Evolutionary conservation across 306 rosid species (phyloP), one percentile per base, ranked within the genome.

Genomic region (Glycine soja): DNA sequence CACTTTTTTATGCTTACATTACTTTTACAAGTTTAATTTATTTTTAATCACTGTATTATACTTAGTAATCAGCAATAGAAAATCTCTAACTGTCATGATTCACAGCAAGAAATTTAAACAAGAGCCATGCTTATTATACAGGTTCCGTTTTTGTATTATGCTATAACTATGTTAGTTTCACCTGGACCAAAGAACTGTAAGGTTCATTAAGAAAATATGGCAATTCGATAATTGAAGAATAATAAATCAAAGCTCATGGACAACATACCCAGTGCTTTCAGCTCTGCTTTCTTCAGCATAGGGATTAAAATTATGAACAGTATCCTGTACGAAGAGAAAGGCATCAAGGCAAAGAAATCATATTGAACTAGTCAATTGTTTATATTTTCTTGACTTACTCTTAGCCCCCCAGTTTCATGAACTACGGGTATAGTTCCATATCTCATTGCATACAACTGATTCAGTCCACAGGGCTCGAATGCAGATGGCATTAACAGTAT

Each of bases 391-490:
- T 80, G 83, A 89, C 97, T 86, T 88, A 94, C 98, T 87, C 91
- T 87, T 51, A 94, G 94, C 67, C 98, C 98, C 68, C 98, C 98
- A n/a, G 98, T 94, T 51, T 84, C 82, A 79, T 94, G 98, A 87
- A 92, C 98, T 43, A 94, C 98, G 0, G 98, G 98, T 82, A 94
- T 72, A 66, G 97, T 92, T 86, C 98, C 98, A 75, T 94, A 94
- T 92, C 92, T 89, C 98, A 94, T 94, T 80, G 95, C 98, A 73
- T 92, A 94, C 72, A 94, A 70, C 80, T 94, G 98, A 79, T 94
- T 94, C 68, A 94, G 85, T 57, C 98, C 98, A 51, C 97, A 94
- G 9, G 98, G 98, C 90, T 94, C 98, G 62, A 94, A 94, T 13
- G 90, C 76, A 11, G 98, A 94, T 40, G 98, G 98, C 98, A 94